Percentiles rank a stretch among this genome's conserved stretches.
Evolutionary conservation across 2,329 filamentous ascomycete genomes (phyloP).

Genomic region (Tolypocladium pustulatum): DNA sequence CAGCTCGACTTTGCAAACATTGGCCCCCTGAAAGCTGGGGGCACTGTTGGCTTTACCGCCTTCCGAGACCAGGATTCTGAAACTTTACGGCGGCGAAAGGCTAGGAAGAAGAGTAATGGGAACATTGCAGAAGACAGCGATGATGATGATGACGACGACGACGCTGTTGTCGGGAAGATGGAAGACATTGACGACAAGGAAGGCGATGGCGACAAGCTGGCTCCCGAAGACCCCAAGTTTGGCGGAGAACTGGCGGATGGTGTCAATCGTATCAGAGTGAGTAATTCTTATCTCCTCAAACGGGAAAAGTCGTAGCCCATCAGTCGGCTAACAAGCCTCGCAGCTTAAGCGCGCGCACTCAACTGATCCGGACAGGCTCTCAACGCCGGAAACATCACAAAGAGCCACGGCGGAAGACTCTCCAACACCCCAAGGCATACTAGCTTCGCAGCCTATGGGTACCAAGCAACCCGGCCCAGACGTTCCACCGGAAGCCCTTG

Average conservation of each 20-base stretch:
- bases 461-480: slow-evolving; percentile 20
- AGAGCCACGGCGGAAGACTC: slow-evolving; percentile 34
- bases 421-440: slow-evolving; percentile 15
- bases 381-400: slow-evolving; percentile 21
- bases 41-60: slow-evolving; percentile 79
- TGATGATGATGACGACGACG: slow-evolving; percentile 59
- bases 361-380: slow-evolving; percentile 49
- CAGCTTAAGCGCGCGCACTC: slow-evolving; percentile 77
- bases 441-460: slow-evolving; percentile 7
- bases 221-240: slow-evolving; percentile 60
- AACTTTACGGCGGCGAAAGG: slow-evolving; percentile 42
- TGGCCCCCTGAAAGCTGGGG: slow-evolving; percentile 73
- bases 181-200: slow-evolving; percentile 55
- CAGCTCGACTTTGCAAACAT: slow-evolving; percentile 79
- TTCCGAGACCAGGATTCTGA: slow-evolving; percentile 65
- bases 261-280: slow-evolving; percentile 71
- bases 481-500: slow-evolving; percentile 25
- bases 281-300: slow-evolving; percentile 12
- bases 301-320: not conserved
- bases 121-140: slow-evolving; percentile 63
- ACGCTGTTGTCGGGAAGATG: slow-evolving; percentile 52
- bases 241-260: slow-evolving; percentile 70
- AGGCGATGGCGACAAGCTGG: slow-evolving; percentile 44
- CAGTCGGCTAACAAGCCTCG: not conserved
- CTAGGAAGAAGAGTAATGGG: slow-evolving; percentile 53